Conservation (phyloP, 2,329 filamentous ascomycete species). For the Rosellinia necatrix region DNA sequence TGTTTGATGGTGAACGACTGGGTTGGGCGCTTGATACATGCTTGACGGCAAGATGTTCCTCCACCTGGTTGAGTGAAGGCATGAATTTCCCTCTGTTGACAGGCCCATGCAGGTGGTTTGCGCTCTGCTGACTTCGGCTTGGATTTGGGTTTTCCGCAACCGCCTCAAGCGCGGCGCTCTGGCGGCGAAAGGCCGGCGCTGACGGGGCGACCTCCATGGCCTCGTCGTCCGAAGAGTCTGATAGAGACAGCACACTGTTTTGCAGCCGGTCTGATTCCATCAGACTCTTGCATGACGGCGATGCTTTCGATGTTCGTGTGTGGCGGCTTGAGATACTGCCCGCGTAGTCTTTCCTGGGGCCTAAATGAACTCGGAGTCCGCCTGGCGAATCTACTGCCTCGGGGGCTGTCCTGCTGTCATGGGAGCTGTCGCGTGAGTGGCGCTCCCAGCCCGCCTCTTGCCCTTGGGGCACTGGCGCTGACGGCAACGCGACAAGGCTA, state of each 20-base stretch:
- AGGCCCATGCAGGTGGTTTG: conserved; percentile 8
- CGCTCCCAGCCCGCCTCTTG: conserved; percentile 25
- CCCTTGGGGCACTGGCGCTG: conserved; percentile 28
- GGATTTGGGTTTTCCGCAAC: conserved; percentile 3
- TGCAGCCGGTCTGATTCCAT: conserved; percentile 57
- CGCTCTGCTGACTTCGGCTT: conserved; percentile 7
- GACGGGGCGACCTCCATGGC: conserved; percentile 40
- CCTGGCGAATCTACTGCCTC: conserved; percentile 35
- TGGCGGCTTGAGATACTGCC: conserved; percentile 61
- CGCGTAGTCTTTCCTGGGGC: conserved; percentile 48
- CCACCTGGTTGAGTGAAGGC: conserved; percentile 47
- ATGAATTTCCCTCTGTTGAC: conserved; percentile 14
- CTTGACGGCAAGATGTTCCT: conserved; percentile 49
- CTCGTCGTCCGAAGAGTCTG: conserved; percentile 55
- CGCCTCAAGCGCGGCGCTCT: conserved; percentile 34
- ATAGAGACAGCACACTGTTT: conserved; percentile 61
- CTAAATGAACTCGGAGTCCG: conserved; percentile 35
- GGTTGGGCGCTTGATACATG: conserved; percentile 37
- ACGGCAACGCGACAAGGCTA: conserved; percentile 31
- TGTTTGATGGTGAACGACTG: conserved; percentile 31
- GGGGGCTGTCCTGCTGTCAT: conserved; percentile 36
- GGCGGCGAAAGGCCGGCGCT: conserved; percentile 42
- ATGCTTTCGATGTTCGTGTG: conserved; percentile 59
- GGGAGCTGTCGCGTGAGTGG: conserved; percentile 37
- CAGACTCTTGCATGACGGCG: conserved; percentile 54